Base-by-base conservation (phyloP, 208 protist species). In the Crithidia brevicula region DNA sequence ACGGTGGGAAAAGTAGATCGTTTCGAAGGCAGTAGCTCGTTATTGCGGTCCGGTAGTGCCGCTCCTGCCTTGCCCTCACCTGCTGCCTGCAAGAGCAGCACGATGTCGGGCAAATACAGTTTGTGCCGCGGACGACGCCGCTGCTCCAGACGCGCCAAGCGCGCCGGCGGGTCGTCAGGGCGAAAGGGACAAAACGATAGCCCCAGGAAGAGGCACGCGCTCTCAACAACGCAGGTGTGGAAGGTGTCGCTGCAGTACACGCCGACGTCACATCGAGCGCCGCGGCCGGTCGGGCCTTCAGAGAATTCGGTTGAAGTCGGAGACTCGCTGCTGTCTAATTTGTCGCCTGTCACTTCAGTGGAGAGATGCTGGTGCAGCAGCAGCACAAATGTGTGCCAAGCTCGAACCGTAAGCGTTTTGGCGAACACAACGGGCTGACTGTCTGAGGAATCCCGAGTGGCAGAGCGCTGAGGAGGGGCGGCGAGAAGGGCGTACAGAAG, bases 141-240 rank as follows among this genome's bases (percentile, higher is more conserved):
- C 15, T 30, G 25, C 13, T 70, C 28, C 53, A 84, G 74, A 30
- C 52, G 52, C 31, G 60, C 64, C 22, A 51, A 64, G 0, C 81
- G 77, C 27, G 66, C 34, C 31, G 70, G 67, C 3, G 85, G 81
- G 47, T 86, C 81, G 34, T 62, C 59, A 5, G 72, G 79, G 54
- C 81, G 83, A 23, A 85, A 74, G 6, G 81, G 22, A 25, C 77
- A 85, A 50, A 91, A 91, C 0, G 79, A 61, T 28, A 25, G 50
- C 3, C 71, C 77, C 6, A 85, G 34, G 47, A 45, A 72, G 10
- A 91, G 33, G 58, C 81, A 91, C 18, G 68, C 75, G 28, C 68
- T 78, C 65, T 87, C 85, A 28, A 72, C 59, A 25, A 91, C 18
- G 42, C 81, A 80, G 22, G 67, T 43, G 51, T 75, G 70, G 54